A percentile compares a stretch with the other conserved stretches of the same genome.
These are phyloP conservation scores for Hibiscus mutabilis DNA, from an alignment of 345 rosid species.

Conservation along the genomic window DNA sequence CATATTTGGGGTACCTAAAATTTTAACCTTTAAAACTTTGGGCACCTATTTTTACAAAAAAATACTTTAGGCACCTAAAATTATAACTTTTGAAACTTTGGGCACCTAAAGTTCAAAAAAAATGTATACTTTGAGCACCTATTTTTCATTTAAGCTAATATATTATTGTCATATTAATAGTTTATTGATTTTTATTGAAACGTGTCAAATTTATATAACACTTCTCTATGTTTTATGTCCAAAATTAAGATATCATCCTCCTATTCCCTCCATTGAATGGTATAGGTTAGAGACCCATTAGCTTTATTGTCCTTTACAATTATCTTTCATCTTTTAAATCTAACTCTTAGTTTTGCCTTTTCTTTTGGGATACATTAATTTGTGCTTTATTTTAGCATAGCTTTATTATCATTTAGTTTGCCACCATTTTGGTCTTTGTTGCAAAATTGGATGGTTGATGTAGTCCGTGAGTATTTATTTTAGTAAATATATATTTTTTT, in stretches of 20 bases:
- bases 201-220: background rate
- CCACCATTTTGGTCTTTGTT: background rate
- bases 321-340: background rate
- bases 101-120: too few species aligned
- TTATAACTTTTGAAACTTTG: too few species aligned
- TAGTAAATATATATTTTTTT: background rate
- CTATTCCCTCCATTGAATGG: background rate
- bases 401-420: too few species aligned
- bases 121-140: too few species aligned
- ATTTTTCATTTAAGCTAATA: too few species aligned
- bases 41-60: too few species aligned
- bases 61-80: too few species aligned
- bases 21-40: too few species aligned
- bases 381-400: background rate
- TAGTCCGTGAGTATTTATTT: background rate
- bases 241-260: background rate
- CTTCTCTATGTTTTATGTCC: background rate
- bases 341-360: background rate
- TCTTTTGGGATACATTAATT: background rate
- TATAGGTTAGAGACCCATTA: constrained; percentile 6
- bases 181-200: background rate
- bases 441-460: background rate
- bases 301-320: constrained; percentile 5
- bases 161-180: background rate
- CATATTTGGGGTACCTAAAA: too few species aligned